Base-by-base conservation (phyloP, 345 rosid species). In the Moricandia moricandioides region DNA sequence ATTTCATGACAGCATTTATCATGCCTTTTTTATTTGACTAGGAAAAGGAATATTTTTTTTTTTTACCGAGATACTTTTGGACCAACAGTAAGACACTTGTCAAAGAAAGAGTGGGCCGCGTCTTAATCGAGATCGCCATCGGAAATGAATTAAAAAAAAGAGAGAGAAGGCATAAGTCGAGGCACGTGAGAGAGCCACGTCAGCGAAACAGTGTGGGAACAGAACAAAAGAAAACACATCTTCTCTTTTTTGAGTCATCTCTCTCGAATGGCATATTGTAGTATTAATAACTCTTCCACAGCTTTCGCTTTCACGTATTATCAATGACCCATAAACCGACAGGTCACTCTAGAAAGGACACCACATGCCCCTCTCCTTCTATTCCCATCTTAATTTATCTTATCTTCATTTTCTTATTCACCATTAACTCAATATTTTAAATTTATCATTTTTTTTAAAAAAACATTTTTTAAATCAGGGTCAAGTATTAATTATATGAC, bases 271-370 rank as follows among this genome's bases (percentile, higher is more conserved):
- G 30, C 67, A 65, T 65, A 34, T 12, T 13, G n/a, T 40, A 1
- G 13, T 57, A 66, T 43, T 74, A 56, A 56, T 57, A 66, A 45
- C 64, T 55, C 57, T 31, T 63, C 71, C 76, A 77, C 62, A 77
- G 43, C 68, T 77, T 65, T 71, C 72, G 80, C 76, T 71, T 65
- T 77, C 80, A 77, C 76, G 80, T 77, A 45, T 77, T 77, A 77
- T 77, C 72, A 65, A 77, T 77, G 76, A 65, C 80, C 80, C 72
- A 78, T 78, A 66, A 78, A 72, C 81, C 73, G 77, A 78, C 81
- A 78, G 81, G 73, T 78, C 81, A 72, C 77, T 59, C 6, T 1
- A 49, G 24, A 59, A 78, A 66, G 69, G 73, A 72, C 73, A 37
- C 3, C 81, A 72, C 81, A 78, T 78, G 77, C 77, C 57, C 69